Conservation (phyloP, 495 filamentous ascomycete genomes). For the Aspergillus bridgeri region DNA sequence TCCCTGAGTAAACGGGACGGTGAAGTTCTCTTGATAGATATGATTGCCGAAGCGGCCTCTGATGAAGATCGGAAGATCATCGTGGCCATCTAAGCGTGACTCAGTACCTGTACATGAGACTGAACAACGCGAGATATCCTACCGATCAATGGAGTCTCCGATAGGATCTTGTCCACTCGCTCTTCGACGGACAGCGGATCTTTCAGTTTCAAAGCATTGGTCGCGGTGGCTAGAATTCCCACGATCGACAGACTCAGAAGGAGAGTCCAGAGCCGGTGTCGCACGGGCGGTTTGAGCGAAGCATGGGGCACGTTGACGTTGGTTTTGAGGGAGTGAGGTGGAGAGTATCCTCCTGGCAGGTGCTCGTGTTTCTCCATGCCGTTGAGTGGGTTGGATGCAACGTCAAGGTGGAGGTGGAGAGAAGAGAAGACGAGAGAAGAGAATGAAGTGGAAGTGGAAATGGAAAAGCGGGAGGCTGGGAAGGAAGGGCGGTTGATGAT, state of each 20-base stretch:
- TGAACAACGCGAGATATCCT: conserved; percentile 7
- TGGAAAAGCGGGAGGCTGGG: neutral
- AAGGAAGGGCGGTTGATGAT: neutral
- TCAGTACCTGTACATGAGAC: conserved; percentile 1
- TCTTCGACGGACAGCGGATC: conserved; percentile 50
- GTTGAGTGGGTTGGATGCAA: neutral
- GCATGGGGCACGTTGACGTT: neutral
- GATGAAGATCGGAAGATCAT: conserved; percentile 79
- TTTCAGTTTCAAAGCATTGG: conserved; percentile 3
- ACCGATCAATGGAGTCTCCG: conserved; percentile 78
- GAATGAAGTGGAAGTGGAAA: neutral
- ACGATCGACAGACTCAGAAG: neutral
- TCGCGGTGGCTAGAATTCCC: neutral
- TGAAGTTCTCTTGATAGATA: conserved; percentile 74
- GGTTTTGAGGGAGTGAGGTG: neutral
- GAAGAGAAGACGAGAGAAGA: too few species aligned
- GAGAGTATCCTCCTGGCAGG: neutral
- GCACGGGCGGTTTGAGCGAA: neutral
- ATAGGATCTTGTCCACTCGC: conserved; percentile 66
- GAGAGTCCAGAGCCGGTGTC: neutral
- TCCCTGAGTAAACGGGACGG: conserved; percentile 62
- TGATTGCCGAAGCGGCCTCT: conserved; percentile 67
- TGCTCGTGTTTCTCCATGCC: neutral
- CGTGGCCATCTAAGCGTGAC: conserved; percentile 75
- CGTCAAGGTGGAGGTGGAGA: too few species aligned